Evolutionary conservation across 2,329 filamentous ascomycete species (phyloP), one percentile per base, ranked within the genome.

Genomic region (Sarocladiaceae sp.): DNA sequence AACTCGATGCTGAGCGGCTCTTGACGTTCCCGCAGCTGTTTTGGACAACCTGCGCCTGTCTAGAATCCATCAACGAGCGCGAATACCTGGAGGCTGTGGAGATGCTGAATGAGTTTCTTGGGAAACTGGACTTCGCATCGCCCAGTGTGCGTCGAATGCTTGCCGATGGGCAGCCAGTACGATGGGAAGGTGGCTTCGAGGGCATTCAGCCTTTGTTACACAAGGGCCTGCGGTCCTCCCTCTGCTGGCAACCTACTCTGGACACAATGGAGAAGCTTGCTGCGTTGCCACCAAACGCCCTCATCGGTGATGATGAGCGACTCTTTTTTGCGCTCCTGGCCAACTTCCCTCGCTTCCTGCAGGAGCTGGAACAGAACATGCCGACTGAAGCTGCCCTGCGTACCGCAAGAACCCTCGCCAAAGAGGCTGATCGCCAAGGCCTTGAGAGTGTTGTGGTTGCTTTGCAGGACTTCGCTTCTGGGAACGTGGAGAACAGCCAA

Each of bases 41-140:
- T 69, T 99, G 95, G 95, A 96, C 93, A 1, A 96, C 90, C 0
- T 97, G 92, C 62, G 94, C 94, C 11, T 99, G 94, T 65, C 74
- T 99, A 18, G 92, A 97, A 63, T 97, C 94, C 0, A 96, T 97
- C 62, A 96, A 97, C 58, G 95, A 99, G 69, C 82, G 87, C 20
- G 94, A 99, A 63, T 99, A 96, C 57, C 80, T 94, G 56, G 94
- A 97, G 65, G 91, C 89, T 20, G 75, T 97, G 12, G 86, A 88
- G 50, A 97, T 99, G 88, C 78, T 99, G 10, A 88, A 96, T 54
- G 88, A 88, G 62, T 84, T 96, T 31, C 71, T 99, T 20, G 81
- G 84, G 58, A 96, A 94, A 65, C 75, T 97, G 20, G 88, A 99
- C 65, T 79, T 99, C 40, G 79, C 80, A 42, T 83, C 88, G 55